Conservation (phyloP, 768 basidiomycete species). For the Pleurotus ostreatus region DNA sequence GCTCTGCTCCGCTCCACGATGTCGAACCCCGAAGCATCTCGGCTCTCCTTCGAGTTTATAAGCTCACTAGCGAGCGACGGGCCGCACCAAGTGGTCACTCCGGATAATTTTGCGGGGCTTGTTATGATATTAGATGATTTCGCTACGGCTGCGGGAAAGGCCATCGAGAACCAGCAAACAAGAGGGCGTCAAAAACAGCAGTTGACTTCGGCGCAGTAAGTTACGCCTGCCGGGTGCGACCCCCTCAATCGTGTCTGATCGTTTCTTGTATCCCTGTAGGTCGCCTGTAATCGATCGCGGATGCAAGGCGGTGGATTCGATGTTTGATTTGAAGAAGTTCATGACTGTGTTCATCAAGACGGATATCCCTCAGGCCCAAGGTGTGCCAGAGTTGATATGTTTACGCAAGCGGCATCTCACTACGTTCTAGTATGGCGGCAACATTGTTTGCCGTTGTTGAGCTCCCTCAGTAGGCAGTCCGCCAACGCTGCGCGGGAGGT, state of each 20-base stretch:
- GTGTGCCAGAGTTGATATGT: conserved; percentile 23
- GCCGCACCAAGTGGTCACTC: conserved; percentile 52
- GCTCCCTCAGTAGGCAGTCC: conserved; percentile 75
- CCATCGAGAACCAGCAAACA: conserved; percentile 54
- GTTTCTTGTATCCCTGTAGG: conserved; percentile 18
- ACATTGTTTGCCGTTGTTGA: conserved; percentile 70
- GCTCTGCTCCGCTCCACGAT: conserved; percentile 84
- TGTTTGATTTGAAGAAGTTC: conserved; percentile 68
- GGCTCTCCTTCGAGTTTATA: conserved; percentile 80
- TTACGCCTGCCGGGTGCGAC: background rate
- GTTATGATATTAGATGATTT: conserved; percentile 84
- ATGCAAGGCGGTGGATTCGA: conserved; percentile 73
- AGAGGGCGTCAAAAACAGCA: conserved; percentile 48
- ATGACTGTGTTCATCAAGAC: conserved; percentile 56
- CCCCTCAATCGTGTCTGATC: conserved; percentile 19
- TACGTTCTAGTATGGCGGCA: conserved; percentile 61
- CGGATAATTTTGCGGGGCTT: conserved; percentile 80
- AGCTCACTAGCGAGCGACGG: conserved; percentile 59
- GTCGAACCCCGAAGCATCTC: conserved; percentile 82
- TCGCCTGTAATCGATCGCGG: conserved; percentile 80
- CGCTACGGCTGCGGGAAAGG: conserved; percentile 61
- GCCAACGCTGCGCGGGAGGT: conserved; percentile 79
- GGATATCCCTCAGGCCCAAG: conserved; percentile 35
- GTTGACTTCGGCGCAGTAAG: conserved; percentile 50
- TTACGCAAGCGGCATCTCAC: background rate